Evolutionary conservation across 108 stramenopile genomes (phyloP).

Genomic region (Cyclostephanos tholiformis): DNA sequence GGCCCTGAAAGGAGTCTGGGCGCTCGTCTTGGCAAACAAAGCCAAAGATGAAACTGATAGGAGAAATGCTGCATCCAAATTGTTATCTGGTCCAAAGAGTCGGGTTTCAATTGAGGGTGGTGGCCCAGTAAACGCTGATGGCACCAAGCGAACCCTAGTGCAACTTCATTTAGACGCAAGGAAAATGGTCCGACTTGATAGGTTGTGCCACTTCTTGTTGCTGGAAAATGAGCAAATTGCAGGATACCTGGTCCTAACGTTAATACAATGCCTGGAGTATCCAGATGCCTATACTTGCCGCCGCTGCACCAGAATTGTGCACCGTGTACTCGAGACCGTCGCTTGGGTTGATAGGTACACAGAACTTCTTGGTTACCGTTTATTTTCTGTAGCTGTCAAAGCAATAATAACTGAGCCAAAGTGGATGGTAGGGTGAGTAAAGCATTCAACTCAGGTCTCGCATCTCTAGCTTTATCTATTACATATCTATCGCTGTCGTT

Average conservation of each 20-base stretch:
- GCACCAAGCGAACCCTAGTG: slow-evolving; percentile 36
- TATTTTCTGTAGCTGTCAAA: slow-evolving; percentile 73
- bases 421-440: slow-evolving; percentile 84
- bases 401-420: slow-evolving; percentile 85
- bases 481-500: background rate
- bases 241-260: slow-evolving; percentile 61
- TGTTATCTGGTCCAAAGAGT: slow-evolving; percentile 50
- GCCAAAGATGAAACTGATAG: slow-evolving; percentile 65
- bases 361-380: slow-evolving; percentile 68
- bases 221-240: slow-evolving; percentile 83
- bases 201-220: slow-evolving; percentile 79
- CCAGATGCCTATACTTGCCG: slow-evolving; percentile 90
- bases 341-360: slow-evolving; percentile 84
- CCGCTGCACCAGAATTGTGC: slow-evolving; percentile 80
- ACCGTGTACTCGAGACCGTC: slow-evolving; percentile 83
- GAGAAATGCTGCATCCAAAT: slow-evolving; percentile 52
- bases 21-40: slow-evolving; percentile 64
- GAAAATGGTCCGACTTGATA: slow-evolving; percentile 75
- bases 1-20: slow-evolving; percentile 50
- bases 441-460: background rate
- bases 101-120: slow-evolving; percentile 43
- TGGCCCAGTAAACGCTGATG: slow-evolving; percentile 77
- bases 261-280: slow-evolving; percentile 79
- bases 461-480: background rate
- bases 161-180: slow-evolving; percentile 69